Percentiles rank a stretch among this genome's conserved stretches.
phyloP scores from a whole-genome alignment of 352 stramenopile genomes.

The Salisapilia sapeloensis region DNA sequence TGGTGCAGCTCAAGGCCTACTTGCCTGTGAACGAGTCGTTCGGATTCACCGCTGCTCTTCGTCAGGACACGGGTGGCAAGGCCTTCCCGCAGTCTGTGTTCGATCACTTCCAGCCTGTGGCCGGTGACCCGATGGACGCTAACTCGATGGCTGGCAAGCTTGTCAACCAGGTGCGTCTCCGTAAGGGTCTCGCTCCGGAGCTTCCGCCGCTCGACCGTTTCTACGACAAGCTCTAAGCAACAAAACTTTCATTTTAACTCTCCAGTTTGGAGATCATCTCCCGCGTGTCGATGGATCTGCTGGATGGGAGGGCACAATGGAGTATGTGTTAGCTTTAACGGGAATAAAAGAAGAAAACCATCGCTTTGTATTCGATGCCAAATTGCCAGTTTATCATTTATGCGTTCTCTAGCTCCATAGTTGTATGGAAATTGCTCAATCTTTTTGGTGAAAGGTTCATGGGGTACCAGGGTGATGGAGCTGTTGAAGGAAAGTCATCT shows the following conservation, averaged over 20 bases:
- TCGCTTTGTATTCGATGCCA: no score
- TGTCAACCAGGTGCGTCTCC: conserved; percentile 87
- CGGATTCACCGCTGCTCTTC: conserved; percentile 97
- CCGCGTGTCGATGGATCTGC: no score
- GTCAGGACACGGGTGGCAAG: conserved; percentile 98
- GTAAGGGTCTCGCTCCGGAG: conserved; percentile 95
- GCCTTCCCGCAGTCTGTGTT: conserved; percentile 99
- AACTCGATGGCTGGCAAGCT: conserved; percentile 93
- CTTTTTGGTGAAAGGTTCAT: no score
- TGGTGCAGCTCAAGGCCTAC: conserved; percentile 99
- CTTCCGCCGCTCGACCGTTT: conserved; percentile 97
- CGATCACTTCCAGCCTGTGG: conserved; percentile 96
- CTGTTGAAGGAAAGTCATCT: no score
- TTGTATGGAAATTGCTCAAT: no score
- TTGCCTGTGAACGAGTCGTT: conserved; percentile 99
- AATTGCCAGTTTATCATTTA: no score
- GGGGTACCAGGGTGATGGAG: no score
- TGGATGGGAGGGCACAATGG: no score
- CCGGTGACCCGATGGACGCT: conserved; percentile 82
- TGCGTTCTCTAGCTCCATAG: no score
- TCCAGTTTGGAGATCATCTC: no score
- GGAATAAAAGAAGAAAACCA: no score
- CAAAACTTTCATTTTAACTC: conserved; percentile 2
- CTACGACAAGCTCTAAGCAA: conserved; percentile 98
- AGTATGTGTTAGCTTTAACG: no score